Conservation (phyloP, 106 monocot genomes). For the Ottelia alismoides region DNA sequence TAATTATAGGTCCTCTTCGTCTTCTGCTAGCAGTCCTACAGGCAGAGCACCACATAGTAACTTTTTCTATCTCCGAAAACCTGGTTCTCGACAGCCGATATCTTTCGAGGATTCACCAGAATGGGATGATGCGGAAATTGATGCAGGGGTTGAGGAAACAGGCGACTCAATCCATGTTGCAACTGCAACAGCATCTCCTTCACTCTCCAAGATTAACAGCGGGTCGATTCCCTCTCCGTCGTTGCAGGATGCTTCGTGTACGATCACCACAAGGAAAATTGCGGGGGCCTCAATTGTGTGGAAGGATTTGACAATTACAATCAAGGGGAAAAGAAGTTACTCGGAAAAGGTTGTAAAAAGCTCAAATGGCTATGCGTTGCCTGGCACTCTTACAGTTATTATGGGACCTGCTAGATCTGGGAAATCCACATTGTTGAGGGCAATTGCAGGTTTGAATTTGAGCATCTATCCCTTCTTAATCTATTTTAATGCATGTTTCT, state of each 20-base stretch:
- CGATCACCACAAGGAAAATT: conserved; percentile 46
- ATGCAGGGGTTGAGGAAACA: conserved; percentile 45
- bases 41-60: conserved; percentile 31
- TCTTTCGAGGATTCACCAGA: conserved; percentile 98
- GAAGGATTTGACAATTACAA: conserved; percentile 75
- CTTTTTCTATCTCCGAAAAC: conserved; percentile 72
- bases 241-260: conserved; percentile 26
- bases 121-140: conserved; percentile 84
- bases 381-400: conserved; percentile 91
- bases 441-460: conserved; percentile 58
- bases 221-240: conserved; percentile 56
- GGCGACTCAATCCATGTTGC: conserved; percentile 58
- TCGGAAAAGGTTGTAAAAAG: conserved; percentile 81
- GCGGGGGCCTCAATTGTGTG: conserved; percentile 87
- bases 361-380: conserved; percentile 92
- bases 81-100: conserved; percentile 59
- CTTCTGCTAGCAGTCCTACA: conserved; percentile 89
- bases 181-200: conserved; percentile 55
- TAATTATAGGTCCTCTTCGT: conserved; percentile 84
- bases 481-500: no score
- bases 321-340: conserved; percentile 59
- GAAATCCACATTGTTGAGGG: conserved; percentile 78
- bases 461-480: not conserved
- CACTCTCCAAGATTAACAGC: conserved; percentile 59
- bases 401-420: conserved; percentile 97